phyloP scores from a whole-genome alignment of 2,329 filamentous ascomycete species.

The Huntiella omanensis region DNA sequence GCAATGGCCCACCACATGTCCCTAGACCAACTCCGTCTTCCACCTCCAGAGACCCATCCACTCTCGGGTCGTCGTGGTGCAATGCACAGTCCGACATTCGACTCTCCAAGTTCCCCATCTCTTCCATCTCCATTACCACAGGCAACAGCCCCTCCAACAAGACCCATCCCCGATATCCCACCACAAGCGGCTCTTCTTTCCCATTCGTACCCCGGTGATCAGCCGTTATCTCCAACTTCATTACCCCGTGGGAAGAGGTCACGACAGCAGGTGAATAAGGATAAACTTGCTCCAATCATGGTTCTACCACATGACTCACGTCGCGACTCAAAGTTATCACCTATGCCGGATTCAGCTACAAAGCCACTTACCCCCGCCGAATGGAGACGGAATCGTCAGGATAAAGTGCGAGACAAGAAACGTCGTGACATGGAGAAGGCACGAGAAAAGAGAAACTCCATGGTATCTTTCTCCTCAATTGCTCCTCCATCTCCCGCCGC shows the following conservation, averaged over 20 bases:
- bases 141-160: constrained; percentile 3
- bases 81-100: constrained; percentile 5
- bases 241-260: not conserved
- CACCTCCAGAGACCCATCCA: constrained; percentile 3
- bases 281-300: constrained; percentile 8
- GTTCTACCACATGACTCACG: not conserved
- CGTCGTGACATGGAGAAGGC: constrained; percentile 22
- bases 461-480: not conserved
- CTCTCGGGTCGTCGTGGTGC: constrained; percentile 5
- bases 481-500: not conserved
- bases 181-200: constrained; percentile 7
- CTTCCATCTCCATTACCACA: constrained; percentile 6
- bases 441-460: constrained; percentile 14
- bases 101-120: constrained; percentile 6
- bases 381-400: constrained; percentile 12
- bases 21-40: not conserved
- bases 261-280: constrained; percentile 8
- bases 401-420: constrained; percentile 23
- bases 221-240: too few species aligned
- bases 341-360: not conserved
- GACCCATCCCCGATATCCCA: constrained; percentile 10
- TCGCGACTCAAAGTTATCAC: constrained; percentile 5
- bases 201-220: not conserved
- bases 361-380: constrained; percentile 5
- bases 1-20: not conserved